Base-by-base conservation (phyloP, 768 basidiomycete species). In the Baorangia bicolor region DNA sequence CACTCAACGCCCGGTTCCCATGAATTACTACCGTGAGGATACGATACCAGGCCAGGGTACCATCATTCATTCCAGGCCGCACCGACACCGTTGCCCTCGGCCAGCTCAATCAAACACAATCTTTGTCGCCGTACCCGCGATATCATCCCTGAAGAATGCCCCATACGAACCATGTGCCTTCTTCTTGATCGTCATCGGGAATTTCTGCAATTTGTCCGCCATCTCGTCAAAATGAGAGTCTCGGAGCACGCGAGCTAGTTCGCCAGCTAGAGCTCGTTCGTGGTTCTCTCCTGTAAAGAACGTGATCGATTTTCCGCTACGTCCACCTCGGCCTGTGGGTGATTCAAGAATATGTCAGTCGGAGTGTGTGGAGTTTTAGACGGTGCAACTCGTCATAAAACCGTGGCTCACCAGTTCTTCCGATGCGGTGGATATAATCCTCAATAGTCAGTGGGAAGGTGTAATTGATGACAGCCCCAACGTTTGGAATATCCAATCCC, bases 161-260 rank as follows among this genome's bases (percentile, higher is more conserved):
- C 95, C 95, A 63, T 97, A 98, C 39, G 83, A 88, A 20, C 91
- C 77, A 65, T 98, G 95, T 63, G 88, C 84, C 80, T 86, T 92
- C 81, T 98, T 98, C 79, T 96, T 97, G 76, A 98, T 93, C 55
- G 94, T 92, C 82, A 95, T 92, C 48, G 94, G 93, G 78, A 97
- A 98, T 65, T 87, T 86, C 55, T 86, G 84, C 73, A 97, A 76
- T 25, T 53, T 63, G 50, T 71, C 69, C 6, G 74, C 86, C 61
- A 89, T 84, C 45, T 86, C 82, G 53, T 88, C 83, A 59, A 90
- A 92, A 30, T 89, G 92, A 42, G 89, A 88, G 70, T 98, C 97
- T 49, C 88, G 77, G 51, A 98, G 78, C 38, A 99, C 92, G 9
- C 91, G 82, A 61, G 93, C 94, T 53, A 98, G 82, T 70, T 98